Percentiles rank a stretch among this genome's conserved stretches.
Evolutionary conservation across 2,329 filamentous ascomycete genomes (phyloP).

Genomic region (Trichoderma atroviride): DNA sequence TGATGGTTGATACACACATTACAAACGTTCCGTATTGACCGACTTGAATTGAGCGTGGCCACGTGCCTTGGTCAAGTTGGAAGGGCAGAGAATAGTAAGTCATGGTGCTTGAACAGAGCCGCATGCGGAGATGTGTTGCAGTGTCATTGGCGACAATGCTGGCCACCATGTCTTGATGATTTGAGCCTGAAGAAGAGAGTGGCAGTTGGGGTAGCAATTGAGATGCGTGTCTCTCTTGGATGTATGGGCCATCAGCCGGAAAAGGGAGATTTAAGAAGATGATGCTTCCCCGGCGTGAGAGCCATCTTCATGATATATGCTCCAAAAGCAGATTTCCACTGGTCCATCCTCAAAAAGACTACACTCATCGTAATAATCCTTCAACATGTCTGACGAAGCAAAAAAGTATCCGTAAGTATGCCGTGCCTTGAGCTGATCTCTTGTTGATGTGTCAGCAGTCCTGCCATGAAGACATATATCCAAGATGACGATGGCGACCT

Average conservation of each 20-base stretch:
- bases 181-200: slow-evolving; percentile 3
- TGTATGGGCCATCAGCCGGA: neutral
- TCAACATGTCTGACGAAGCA: slow-evolving; percentile 5
- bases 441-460: slow-evolving; percentile 12
- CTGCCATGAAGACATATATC: slow-evolving; percentile 4
- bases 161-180: slow-evolving; percentile 1
- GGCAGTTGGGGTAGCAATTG: slow-evolving; percentile 11
- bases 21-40: neutral
- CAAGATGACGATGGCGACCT: neutral
- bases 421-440: neutral
- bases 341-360: neutral
- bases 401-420: slow-evolving; percentile 12
- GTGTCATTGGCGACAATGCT: slow-evolving; percentile 34
- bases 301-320: neutral
- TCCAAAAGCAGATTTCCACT: neutral
- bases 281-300: neutral
- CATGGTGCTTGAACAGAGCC: slow-evolving; percentile 31
- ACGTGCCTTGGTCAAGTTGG: slow-evolving; percentile 5
- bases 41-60: slow-evolving; percentile 11
- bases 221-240: neutral
- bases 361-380: neutral
- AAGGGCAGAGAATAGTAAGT: slow-evolving; percentile 17
- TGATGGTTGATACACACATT: neutral
- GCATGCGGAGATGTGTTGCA: slow-evolving; percentile 35
- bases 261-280: slow-evolving; percentile 13